Evolutionary conservation across 2,329 filamentous ascomycete species (phyloP), one percentile per base, ranked within the genome.

Genomic region (Cercospora zeae-maydis): DNA sequence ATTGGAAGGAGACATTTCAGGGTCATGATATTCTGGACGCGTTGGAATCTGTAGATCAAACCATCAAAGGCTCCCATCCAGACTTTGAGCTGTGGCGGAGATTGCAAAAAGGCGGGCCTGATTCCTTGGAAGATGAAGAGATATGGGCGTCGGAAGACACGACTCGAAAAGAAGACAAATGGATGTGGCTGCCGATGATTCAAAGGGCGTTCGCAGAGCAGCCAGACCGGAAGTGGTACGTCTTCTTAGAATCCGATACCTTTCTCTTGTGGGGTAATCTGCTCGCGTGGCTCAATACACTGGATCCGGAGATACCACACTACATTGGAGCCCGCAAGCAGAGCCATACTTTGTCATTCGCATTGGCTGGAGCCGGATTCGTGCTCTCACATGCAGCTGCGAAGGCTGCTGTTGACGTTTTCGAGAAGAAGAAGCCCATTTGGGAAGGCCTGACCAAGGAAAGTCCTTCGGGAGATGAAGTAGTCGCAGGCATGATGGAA

Each of bases 211-310:
- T 63, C 11, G 51, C 63, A 1, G 63, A 67, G 31, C 80, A 78
- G 42, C 82, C 82, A 1, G 72, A 77, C 31, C 78, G 76, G 59
- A 76, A 80, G 54, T 84, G 82, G 77, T 84, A 81, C 66, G 78
- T 84, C 58, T 84, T 84, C 66, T 76, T 81, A 45, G 81, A 83
- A 63, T 79, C 80, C 1, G 81, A 83, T 67, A 83, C 81, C 42
- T 83, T 76, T 63, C 64, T 79, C 9, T 69, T 77, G 19, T 79
- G 76, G 76, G 70, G 72, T 47, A 78, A 73, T 37, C 49, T 77
- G 47, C 80, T 82, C 57, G 77, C 77, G 4, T 78, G 81, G 60
- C 74, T 83, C 14, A 75, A 75, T 16, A 78, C 75, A 19, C 77
- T 81, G 64, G 77, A 83, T 59, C 76, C 78, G 7, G 71, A 73